Evolutionary conservation across 179 eudicot genomes (phyloP).

Genomic region (Vitellaria paradoxa): DNA sequence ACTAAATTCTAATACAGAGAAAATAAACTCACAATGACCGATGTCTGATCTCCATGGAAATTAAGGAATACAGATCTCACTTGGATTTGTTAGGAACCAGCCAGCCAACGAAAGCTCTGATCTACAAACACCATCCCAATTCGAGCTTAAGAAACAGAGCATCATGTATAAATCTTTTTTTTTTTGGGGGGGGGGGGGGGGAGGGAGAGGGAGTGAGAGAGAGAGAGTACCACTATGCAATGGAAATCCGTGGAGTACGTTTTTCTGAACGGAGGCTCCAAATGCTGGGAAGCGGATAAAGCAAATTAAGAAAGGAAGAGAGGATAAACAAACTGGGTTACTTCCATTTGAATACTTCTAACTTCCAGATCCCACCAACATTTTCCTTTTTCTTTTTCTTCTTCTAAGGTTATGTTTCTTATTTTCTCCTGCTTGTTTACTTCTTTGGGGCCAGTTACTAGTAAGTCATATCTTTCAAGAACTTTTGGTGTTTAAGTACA

Average conservation of each 20-base stretch:
- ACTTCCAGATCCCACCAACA: no score
- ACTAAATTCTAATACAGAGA: not conserved
- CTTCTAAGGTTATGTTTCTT: no score
- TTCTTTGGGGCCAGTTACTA: no score
- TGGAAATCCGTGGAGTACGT: not conserved
- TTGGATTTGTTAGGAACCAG: not conserved
- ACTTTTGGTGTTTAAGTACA: no score
- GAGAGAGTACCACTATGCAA: not conserved
- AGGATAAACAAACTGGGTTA: conserved; percentile 33
- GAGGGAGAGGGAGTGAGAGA: conserved; percentile 9
- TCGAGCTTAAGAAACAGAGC: not conserved
- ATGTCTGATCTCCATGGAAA: conserved; percentile 44
- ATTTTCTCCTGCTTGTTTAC: no score
- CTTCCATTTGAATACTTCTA: conserved; percentile 47
- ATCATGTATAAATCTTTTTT: not conserved
- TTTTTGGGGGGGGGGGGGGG: not conserved
- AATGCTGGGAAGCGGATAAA: not conserved
- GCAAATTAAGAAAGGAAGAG: conserved; percentile 17
- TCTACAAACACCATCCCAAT: conserved; percentile 4
- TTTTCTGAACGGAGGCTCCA: not conserved
- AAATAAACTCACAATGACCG: conserved; percentile 24
- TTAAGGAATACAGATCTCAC: conserved; percentile 1
- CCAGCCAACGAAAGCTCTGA: conserved; percentile 6
- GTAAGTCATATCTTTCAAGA: no score
- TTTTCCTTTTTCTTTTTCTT: no score